Percentiles rank a stretch among this genome's conserved stretches.
Evolutionary conservation across 2,329 filamentous ascomycete species (phyloP).

Genomic region (Plectosphaerella plurivora): DNA sequence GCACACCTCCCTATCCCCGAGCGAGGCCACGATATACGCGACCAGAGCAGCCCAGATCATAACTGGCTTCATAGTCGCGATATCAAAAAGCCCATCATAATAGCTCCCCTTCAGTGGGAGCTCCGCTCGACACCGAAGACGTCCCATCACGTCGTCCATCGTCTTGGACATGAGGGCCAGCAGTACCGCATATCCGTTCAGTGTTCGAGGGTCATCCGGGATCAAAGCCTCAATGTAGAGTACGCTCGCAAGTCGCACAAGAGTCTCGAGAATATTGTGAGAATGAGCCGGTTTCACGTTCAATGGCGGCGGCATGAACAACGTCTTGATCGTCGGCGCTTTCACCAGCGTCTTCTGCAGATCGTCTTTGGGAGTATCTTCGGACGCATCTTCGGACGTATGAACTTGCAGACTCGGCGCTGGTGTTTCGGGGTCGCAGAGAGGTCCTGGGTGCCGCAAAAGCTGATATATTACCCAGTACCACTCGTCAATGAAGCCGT

Average conservation of each 20-base stretch:
- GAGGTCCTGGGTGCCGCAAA: slow-evolving; percentile 17
- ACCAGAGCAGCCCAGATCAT: slow-evolving; percentile 22
- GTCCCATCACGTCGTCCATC: slow-evolving; percentile 9
- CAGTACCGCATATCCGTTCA: slow-evolving; percentile 24
- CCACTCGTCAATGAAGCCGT: slow-evolving; percentile 25
- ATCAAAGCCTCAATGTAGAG: slow-evolving; percentile 26
- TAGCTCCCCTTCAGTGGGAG: not conserved
- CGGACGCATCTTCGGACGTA: not conserved
- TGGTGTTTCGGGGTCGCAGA: slow-evolving; percentile 12
- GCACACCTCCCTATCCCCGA: slow-evolving; percentile 8
- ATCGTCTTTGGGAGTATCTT: not conserved
- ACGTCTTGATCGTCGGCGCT: not conserved
- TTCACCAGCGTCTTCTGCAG: not conserved
- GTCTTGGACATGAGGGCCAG: slow-evolving; percentile 20
- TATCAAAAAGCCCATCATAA: slow-evolving; percentile 4
- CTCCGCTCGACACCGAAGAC: not conserved
- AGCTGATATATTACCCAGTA: slow-evolving; percentile 22
- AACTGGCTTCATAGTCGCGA: slow-evolving; percentile 12
- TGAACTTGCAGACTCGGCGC: not conserved
- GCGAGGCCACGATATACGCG: slow-evolving; percentile 18
- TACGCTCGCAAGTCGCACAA: slow-evolving; percentile 21
- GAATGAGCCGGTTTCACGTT: not conserved
- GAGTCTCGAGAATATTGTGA: slow-evolving; percentile 17
- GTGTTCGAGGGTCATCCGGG: slow-evolving; percentile 23
- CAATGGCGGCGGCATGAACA: not conserved